A percentile compares a stretch with the other conserved stretches of the same genome.
Evolutionary conservation across 1,284 basidiomycete species (phyloP).

Genomic region (Irpex sp.): DNA sequence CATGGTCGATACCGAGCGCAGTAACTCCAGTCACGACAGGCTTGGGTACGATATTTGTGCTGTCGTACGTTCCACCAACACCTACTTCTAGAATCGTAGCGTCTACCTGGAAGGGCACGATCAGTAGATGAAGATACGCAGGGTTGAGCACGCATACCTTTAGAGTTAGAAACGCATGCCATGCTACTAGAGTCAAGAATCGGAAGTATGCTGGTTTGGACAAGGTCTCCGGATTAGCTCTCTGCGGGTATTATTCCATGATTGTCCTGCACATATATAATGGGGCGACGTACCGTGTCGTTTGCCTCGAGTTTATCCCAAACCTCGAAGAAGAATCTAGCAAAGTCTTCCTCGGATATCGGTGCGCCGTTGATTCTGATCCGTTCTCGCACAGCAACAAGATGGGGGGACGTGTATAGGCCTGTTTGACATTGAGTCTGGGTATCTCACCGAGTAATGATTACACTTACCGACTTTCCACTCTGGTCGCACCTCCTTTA

Average conservation of each 20-base stretch:
- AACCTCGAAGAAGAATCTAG: slow-evolving; percentile 93
- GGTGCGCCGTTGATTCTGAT: slow-evolving; percentile 93
- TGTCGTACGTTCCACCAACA: slow-evolving; percentile 93
- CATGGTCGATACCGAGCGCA: slow-evolving; percentile 92
- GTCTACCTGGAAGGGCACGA: slow-evolving; percentile 48
- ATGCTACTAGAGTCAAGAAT: slow-evolving; percentile 90
- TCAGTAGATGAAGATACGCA: neutral
- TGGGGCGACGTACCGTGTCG: slow-evolving; percentile 40
- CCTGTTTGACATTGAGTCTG: slow-evolving; percentile 43
- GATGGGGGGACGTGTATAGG: slow-evolving; percentile 95
- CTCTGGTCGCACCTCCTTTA: slow-evolving; percentile 58
- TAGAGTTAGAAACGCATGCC: slow-evolving; percentile 82
- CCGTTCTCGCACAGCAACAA: slow-evolving; percentile 93
- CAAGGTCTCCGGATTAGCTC: slow-evolving; percentile 55
- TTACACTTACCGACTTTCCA: slow-evolving; percentile 64
- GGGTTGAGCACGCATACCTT: slow-evolving; percentile 38
- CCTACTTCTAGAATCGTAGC: slow-evolving; percentile 97
- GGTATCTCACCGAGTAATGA: neutral
- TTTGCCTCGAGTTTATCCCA: slow-evolving; percentile 89
- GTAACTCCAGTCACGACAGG: slow-evolving; percentile 91
- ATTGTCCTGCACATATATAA: slow-evolving; percentile 6
- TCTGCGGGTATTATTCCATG: slow-evolving; percentile 31
- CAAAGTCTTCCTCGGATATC: slow-evolving; percentile 84
- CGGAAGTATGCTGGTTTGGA: slow-evolving; percentile 92
- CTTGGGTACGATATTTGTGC: slow-evolving; percentile 92